These are phyloP conservation scores for Astathelohania contejeani DNA, from an alignment of 371 early-diverging fungal genomes.

Conservation along the genomic window DNA sequence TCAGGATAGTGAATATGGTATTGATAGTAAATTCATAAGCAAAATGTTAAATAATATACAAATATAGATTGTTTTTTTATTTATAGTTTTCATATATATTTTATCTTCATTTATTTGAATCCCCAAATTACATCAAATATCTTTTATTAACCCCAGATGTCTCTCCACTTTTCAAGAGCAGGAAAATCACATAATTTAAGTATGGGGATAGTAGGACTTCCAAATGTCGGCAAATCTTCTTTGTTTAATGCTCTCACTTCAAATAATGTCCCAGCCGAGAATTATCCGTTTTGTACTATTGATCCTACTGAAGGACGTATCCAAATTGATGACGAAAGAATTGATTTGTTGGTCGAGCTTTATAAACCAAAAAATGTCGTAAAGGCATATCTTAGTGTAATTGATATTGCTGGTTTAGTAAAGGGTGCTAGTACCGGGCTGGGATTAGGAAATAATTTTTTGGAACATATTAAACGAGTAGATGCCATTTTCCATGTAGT, in stretches of 20 bases:
- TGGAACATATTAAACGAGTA: constrained; percentile 80
- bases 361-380: constrained; percentile 47
- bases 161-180: constrained; percentile 53
- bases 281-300: constrained; percentile 58
- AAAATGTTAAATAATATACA: too few relatives aligned
- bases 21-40: too few relatives aligned
- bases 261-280: constrained; percentile 64
- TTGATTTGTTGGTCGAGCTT: constrained; percentile 27
- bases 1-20: too few relatives aligned
- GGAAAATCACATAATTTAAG: constrained; percentile 81
- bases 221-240: constrained; percentile 89
- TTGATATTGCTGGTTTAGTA: constrained; percentile 96
- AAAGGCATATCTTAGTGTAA: constrained; percentile 63
- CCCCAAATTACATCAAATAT: too few relatives aligned
- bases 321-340: constrained; percentile 38
- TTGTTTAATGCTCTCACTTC: constrained; percentile 86
- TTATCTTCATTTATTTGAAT: too few relatives aligned
- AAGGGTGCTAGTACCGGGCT: constrained; percentile 73
- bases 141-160: too few relatives aligned
- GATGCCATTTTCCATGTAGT: constrained; percentile 94
- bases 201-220: constrained; percentile 85
- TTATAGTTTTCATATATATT: too few relatives aligned
- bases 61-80: too few relatives aligned
- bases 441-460: constrained; percentile 90
- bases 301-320: constrained; percentile 46